phyloP scores from a whole-genome alignment of 1,284 basidiomycete species.

The Marasmius sp. region DNA sequence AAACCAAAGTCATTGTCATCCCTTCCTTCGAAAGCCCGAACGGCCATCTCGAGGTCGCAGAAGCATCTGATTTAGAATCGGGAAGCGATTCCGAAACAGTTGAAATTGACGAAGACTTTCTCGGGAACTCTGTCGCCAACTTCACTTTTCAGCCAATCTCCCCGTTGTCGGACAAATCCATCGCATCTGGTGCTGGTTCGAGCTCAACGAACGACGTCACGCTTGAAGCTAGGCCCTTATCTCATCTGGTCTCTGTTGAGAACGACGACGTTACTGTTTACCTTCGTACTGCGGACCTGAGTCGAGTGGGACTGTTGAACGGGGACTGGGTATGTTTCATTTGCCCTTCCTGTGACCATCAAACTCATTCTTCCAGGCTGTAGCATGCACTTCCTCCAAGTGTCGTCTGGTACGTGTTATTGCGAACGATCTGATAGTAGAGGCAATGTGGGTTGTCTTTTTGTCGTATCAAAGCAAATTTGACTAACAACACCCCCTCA shows the following conservation, averaged over 20 bases:
- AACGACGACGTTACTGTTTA: constrained; percentile 55
- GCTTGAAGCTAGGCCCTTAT: constrained; percentile 28
- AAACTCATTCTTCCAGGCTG: constrained; percentile 27
- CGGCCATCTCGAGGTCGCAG: constrained; percentile 7
- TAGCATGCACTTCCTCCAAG: constrained; percentile 29
- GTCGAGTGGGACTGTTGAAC: constrained; percentile 73
- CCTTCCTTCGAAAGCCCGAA: constrained; percentile 23
- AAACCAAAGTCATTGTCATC: constrained; percentile 62
- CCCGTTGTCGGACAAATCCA: constrained; percentile 2
- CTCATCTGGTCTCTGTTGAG: constrained; percentile 27
- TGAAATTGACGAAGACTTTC: constrained; percentile 73
- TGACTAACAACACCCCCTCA: constrained; percentile 17
- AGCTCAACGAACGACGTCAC: constrained; percentile 1
- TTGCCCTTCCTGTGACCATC: neutral
- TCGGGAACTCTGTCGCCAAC: constrained; percentile 49
- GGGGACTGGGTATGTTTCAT: constrained; percentile 80
- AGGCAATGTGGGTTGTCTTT: constrained; percentile 26
- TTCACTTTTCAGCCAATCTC: constrained; percentile 13
- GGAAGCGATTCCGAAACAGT: constrained; percentile 42
- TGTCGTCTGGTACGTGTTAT: constrained; percentile 58
- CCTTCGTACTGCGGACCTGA: constrained; percentile 63
- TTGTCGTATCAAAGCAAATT: neutral
- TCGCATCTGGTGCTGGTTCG: neutral
- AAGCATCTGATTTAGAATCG: constrained; percentile 24
- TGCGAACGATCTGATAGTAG: constrained; percentile 47